Evolutionary conservation across 1,139 yeast species (phyloP), one percentile per base, ranked within the genome.

Genomic region (Nakaseomyces glabratus): DNA sequence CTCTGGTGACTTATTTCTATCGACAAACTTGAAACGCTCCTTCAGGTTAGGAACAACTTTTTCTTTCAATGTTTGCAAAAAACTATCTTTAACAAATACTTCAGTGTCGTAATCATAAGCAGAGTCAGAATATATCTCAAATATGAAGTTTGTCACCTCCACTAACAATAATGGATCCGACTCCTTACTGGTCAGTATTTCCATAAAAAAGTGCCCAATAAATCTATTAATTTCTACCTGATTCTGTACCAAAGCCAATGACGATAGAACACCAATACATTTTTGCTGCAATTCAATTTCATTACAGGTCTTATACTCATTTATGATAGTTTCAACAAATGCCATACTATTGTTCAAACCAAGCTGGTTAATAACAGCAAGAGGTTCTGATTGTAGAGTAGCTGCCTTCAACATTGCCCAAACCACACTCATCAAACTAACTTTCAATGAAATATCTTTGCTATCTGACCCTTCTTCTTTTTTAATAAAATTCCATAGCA

Each of bases 91-190:
- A 26, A 82, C 84, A 56, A 78, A 86, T 2, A 84, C 71, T 10
- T 74, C 73, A 22, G 55, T 57, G 55, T 86, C 94, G 51, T 84
- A 88, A 11, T 65, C 67, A 48, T 65, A 80, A 20, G 63, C 66
- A 17, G 65, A 66, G 59, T 90, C 97, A n/a, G 82, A 84, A 57
- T 81, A 90, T 6, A 86, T 65, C 42, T 85, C 95, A 57, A 75
- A 85, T 7, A 86, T 50, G 6, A 72, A 62, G 48, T 84, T 78
- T 20, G 82, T 57, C 15, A 77, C 61, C 39, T 81, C 90, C 35
- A 76, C 59, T 5, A 75, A 63, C 6, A 77, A 57, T 39, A 31
- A 36, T 5, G 48, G 54, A 4, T 56, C 58, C 7, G 52, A 41
- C 7, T 51, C 46, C 17, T 55, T 54, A 15, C 53, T 40, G 4